Conservation (phyloP, 2,329 filamentous ascomycete species). For the Colletotrichum euphorbiae region DNA sequence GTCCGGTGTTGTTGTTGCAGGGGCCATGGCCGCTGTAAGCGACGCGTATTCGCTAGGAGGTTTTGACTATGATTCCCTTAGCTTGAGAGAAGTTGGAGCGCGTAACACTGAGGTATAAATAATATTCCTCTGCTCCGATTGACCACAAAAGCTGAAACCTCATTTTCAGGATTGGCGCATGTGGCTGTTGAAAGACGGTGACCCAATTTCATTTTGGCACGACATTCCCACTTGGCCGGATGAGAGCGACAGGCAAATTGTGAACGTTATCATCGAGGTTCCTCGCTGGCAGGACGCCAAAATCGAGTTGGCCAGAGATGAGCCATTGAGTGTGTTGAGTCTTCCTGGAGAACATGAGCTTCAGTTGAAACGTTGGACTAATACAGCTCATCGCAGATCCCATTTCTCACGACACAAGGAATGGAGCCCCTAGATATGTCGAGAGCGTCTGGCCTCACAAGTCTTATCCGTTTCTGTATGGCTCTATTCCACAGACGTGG, state of each 20-base stretch:
- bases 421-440: constrained; percentile 52
- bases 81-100: constrained; percentile 50
- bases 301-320: constrained; percentile 53
- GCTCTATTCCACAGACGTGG: constrained; percentile 59
- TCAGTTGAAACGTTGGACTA: fast-evolving
- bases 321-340: constrained; percentile 54
- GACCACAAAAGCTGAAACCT: background rate
- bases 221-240: constrained; percentile 55
- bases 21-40: background rate
- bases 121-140: fast-evolving
- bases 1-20: background rate
- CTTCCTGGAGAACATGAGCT: background rate
- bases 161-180: constrained; percentile 52
- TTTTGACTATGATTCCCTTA: constrained; percentile 18
- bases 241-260: constrained; percentile 47
- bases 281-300: constrained; percentile 56
- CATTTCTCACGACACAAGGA: constrained; percentile 55
- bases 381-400: constrained; percentile 46
- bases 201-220: constrained; percentile 56
- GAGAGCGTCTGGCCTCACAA: constrained; percentile 58
- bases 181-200: constrained; percentile 53
- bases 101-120: constrained; percentile 51
- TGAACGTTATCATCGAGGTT: constrained; percentile 56
- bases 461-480: constrained; percentile 57
- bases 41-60: background rate